Evolutionary conservation across 1,284 basidiomycete species (phyloP).

Genomic region (Gymnopus androsaceus): DNA sequence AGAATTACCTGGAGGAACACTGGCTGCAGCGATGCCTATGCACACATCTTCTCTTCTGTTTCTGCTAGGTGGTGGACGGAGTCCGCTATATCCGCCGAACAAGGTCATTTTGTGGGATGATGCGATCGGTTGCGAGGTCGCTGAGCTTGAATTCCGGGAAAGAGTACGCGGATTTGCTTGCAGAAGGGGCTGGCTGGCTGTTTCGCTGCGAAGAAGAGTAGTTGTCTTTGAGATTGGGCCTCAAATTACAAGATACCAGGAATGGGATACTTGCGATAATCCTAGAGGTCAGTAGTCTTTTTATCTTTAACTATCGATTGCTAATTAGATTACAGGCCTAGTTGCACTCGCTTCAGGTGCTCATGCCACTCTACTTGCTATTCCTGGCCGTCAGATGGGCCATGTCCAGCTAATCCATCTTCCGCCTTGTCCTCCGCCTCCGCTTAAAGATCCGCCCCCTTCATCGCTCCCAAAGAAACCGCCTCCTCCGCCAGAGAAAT

Average conservation of each 20-base stretch:
- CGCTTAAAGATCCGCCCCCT: conserved; percentile 48
- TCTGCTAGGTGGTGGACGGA: conserved; percentile 86
- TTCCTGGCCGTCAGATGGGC: conserved; percentile 86
- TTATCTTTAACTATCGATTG: background rate
- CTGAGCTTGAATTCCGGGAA: conserved; percentile 91
- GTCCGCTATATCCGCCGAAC: conserved; percentile 92
- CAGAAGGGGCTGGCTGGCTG: conserved; percentile 80
- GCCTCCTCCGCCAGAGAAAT: conserved; percentile 56
- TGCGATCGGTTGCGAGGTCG: conserved; percentile 70
- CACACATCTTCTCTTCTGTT: conserved; percentile 87
- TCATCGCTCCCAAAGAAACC: conserved; percentile 49
- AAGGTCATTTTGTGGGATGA: conserved; percentile 94
- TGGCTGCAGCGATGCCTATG: conserved; percentile 76
- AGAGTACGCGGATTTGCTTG: conserved; percentile 80
- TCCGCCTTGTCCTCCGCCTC: conserved; percentile 70
- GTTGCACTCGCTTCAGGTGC: conserved; percentile 79
- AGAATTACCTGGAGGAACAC: conserved; percentile 81
- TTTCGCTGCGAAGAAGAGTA: conserved; percentile 79
- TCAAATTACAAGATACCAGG: conserved; percentile 61
- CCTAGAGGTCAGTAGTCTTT: conserved; percentile 62
- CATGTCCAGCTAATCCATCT: conserved; percentile 91
- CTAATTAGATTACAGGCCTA: conserved; percentile 57
- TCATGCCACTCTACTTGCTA: conserved; percentile 79
- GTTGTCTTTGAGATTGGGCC: conserved; percentile 78
- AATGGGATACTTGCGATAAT: conserved; percentile 92